phyloP scores from a whole-genome alignment of 768 basidiomycete species.

The Hygrophorus pudorinus region DNA sequence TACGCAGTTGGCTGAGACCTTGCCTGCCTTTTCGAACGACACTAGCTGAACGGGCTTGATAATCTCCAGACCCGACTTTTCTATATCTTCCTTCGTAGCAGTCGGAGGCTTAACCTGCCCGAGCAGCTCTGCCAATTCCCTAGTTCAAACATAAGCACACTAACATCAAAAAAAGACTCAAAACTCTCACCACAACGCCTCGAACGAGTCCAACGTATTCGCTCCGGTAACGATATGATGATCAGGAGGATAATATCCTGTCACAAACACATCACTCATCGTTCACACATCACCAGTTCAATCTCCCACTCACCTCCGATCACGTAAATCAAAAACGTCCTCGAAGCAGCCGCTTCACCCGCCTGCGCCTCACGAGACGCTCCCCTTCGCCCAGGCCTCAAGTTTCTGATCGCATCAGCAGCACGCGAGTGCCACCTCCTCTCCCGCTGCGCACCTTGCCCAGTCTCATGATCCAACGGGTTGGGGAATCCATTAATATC shows the following conservation, averaged over 20 bases:
- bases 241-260: conserved; percentile 88
- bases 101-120: conserved; percentile 80
- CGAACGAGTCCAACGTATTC: conserved; percentile 67
- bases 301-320: conserved; percentile 48
- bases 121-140: conserved; percentile 76
- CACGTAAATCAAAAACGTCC: conserved; percentile 87
- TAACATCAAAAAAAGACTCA: conserved; percentile 4
- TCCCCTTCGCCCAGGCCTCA: conserved; percentile 31
- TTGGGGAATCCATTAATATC: conserved; percentile 1
- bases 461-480: conserved; percentile 9
- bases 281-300: conserved; percentile 3
- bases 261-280: not conserved
- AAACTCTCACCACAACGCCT: conserved; percentile 55
- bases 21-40: conserved; percentile 49
- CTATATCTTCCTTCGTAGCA: conserved; percentile 76
- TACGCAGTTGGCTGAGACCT: conserved; percentile 64
- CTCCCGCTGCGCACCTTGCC: conserved; percentile 6
- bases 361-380: conserved; percentile 9
- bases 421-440: conserved; percentile 52
- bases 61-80: conserved; percentile 70
- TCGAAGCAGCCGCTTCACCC: conserved; percentile 28
- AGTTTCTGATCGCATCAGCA: conserved; percentile 48
- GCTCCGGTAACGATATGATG: conserved; percentile 78
- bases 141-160: conserved; percentile 15
- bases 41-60: conserved; percentile 48